Evolutionary conservation across 2,329 filamentous ascomycete genomes (phyloP), one percentile per base, ranked within the genome.

Genomic region (Curvularia spicifera): DNA sequence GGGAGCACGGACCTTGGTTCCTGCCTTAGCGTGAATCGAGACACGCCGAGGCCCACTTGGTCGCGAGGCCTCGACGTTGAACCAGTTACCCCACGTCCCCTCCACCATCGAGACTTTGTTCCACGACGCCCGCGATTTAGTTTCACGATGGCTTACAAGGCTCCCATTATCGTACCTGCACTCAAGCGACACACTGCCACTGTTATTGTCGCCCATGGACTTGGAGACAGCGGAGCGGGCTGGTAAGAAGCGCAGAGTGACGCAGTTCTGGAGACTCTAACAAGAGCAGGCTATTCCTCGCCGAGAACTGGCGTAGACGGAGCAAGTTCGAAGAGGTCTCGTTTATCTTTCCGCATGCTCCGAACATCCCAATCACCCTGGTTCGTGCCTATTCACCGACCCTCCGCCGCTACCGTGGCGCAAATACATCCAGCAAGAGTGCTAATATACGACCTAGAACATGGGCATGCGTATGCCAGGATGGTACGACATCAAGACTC

Each of bases 301-400:
- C 95, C 31, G 89, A 96, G 81, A 92, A 94, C 78, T 97, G 90
- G 89, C 88, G 92, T 54, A 84, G 89, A 33, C 85, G 91, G 51
- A 85, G 87, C 76, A 89, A 89, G 72, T 91, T 98, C 64, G 87
- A 93, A 57, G 90, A 97, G 78, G 91, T 97, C 75, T 90, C 94
- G 74, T 98, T 98, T 78, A 87, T 99, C 72, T 89, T 99, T 77
- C 95, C 95, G 15, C 91, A 97, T 80, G 95, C 95, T 28, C 93
- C 94, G 5, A 80, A 78, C 37, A 95, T 96, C 53, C 92, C 93
- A 31, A 91, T 97, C 73, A 93, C 92, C n/a, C 82, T 88, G 69
- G 89, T 92, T 79, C 71, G 85, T 79, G 29, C 12, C 20, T 39
- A 35, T 22, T 39, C n/a, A 24, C 26, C 20, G 42, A 20, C 26